A percentile compares a stretch with the other conserved stretches of the same genome.
These are phyloP conservation scores for Aspergillus saccharolyticus DNA, from an alignment of 495 filamentous ascomycete genomes.

Conservation along the genomic window DNA sequence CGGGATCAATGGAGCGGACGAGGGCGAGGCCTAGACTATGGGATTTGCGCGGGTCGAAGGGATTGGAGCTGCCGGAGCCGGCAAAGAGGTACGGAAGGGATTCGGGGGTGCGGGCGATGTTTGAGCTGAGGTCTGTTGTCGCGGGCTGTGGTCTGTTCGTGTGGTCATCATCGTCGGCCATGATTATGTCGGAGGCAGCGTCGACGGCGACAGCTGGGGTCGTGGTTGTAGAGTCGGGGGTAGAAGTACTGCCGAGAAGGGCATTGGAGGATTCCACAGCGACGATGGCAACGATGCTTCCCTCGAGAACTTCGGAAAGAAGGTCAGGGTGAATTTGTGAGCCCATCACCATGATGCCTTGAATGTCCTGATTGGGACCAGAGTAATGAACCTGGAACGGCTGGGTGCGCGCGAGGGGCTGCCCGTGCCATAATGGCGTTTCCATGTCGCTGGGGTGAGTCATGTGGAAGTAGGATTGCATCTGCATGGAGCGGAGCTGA, in stretches of 20 bases:
- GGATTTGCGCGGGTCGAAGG: conserved; percentile 39
- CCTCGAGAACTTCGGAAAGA: conserved; percentile 50
- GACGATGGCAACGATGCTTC: conserved; percentile 53
- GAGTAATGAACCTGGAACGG: conserved; percentile 56
- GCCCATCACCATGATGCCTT: conserved; percentile 49
- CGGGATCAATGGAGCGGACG: conserved; percentile 42
- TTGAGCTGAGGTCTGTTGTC: conserved; percentile 12
- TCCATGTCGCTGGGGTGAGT: conserved; percentile 29
- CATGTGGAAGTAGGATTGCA: conserved; percentile 71
- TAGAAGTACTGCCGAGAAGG: conserved; percentile 16
- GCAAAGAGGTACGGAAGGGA: conserved; percentile 41
- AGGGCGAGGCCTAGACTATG: conserved; percentile 49
- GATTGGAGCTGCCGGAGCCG: conserved; percentile 33
- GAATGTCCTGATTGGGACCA: conserved; percentile 45
- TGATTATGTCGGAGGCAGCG: not conserved
- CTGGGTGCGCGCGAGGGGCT: conserved; percentile 40
- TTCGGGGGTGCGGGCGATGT: conserved; percentile 32
- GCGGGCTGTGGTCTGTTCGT: conserved; percentile 4
- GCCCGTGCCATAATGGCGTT: conserved; percentile 42
- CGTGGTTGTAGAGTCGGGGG: not conserved
- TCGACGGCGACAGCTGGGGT: not conserved
- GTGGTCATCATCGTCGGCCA: conserved; percentile 5
- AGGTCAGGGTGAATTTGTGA: conserved; percentile 43
- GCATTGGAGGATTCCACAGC: conserved; percentile 43
- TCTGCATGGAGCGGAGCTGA: conserved; percentile 73